phyloP scores from a whole-genome alignment of 164 flowering plant species.

The Houttuynia cordata region DNA sequence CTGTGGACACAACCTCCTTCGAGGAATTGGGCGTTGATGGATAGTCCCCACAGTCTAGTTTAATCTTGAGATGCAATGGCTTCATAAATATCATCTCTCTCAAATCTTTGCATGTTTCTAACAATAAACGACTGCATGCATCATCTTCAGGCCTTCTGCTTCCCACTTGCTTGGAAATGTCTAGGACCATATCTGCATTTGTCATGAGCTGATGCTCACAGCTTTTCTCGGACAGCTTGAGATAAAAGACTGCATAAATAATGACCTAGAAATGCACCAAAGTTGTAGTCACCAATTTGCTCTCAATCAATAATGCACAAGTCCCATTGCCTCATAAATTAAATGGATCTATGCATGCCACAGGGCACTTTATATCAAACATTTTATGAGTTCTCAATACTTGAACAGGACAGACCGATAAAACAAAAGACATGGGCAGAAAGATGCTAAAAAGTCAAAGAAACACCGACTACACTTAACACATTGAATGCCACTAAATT shows the following conservation, averaged over 20 bases:
- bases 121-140: no score
- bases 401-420: background rate
- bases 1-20: slow-evolving; percentile 32
- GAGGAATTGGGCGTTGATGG: slow-evolving; percentile 37
- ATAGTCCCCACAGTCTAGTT: slow-evolving; percentile 32
- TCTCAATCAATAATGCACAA: background rate
- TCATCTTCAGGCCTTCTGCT: no score
- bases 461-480: no score
- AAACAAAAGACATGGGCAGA: no score
- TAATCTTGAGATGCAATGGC: slow-evolving; percentile 53
- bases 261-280: background rate
- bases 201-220: no score
- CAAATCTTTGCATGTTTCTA: slow-evolving; percentile 31
- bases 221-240: no score
- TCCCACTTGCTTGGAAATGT: no score
- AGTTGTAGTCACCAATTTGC: background rate
- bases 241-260: no score
- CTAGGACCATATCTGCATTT: no score
- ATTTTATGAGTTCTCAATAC: background rate
- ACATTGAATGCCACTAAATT: no score
- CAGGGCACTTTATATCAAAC: background rate
- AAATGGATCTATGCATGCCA: background rate
- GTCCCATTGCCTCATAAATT: background rate
- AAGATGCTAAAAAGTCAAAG: background rate
- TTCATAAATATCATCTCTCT: slow-evolving; percentile 45